Conservation (phyloP, 768 basidiomycete genomes). For the Podaxis sp. region DNA sequence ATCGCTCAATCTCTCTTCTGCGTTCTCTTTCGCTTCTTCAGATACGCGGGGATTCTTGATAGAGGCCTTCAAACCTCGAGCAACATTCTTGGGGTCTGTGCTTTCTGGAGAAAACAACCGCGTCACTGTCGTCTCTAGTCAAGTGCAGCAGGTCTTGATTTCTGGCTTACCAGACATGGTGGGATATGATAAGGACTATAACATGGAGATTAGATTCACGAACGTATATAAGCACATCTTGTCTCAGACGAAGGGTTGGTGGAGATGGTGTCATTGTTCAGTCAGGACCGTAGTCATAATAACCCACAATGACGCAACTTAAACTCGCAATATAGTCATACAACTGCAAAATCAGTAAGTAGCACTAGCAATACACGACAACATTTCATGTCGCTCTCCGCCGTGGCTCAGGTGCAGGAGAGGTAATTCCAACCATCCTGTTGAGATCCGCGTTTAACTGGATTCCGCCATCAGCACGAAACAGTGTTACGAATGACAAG, state of each 20-base stretch:
- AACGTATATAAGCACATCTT: background rate
- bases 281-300: background rate
- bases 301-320: conserved; percentile 1
- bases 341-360: background rate
- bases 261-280: no score
- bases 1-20: conserved; percentile 35
- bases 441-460: conserved; percentile 49
- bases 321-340: background rate
- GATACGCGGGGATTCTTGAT: conserved; percentile 50
- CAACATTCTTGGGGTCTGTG: conserved; percentile 41
- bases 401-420: conserved; percentile 27
- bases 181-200: background rate
- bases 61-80: conserved; percentile 49
- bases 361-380: background rate
- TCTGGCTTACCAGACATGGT: background rate
- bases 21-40: conserved; percentile 40
- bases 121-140: background rate
- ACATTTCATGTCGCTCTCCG: conserved; percentile 25
- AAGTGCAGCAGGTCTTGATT: background rate
- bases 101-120: background rate
- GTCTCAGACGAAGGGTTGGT: background rate
- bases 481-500: background rate
- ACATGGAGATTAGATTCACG: background rate
- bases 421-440: conserved; percentile 57
- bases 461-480: background rate